Evolutionary conservation across 345 rosid species (phyloP), one percentile per base, ranked within the genome.

Genomic region (Gossypium raimondii): DNA sequence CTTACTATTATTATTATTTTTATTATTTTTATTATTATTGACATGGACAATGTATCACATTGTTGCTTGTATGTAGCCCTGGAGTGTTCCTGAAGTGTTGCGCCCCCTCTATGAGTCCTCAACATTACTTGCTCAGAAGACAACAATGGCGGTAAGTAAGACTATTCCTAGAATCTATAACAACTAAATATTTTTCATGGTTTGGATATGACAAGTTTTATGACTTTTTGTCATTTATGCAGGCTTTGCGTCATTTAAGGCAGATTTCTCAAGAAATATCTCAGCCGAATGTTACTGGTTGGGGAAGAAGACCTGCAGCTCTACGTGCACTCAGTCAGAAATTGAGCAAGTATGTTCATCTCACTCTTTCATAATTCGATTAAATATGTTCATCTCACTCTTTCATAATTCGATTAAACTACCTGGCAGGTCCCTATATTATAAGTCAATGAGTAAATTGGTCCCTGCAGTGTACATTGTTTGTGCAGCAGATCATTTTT

Each of bases 261-360:
- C 97, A 95, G 81, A 89, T 95, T 59, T 90, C 98, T 76, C 98
- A 89, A 81, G 99, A 95, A 84, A 87, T 90, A 79, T 89, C 99
- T 56, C 99, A 91, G 80, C 89, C 98, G 57, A 91, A 82, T 73
- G 98, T 87, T 72, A 76, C 86, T 1, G 93, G 96, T 63, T 93
- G 97, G 91, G 98, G 96, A 56, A 89, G 98, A 82, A 85, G 98
- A 77, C 99, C 99, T 47, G 99, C 98, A 12, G 97, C 96, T 55
- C 84, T 95, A 72, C 88, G 97, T 67, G 93, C 94, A 66, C 84
- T 92, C 65, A 86, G 97, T 77, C 98, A 94, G 86, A 88, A 94
- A 83, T 82, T 94, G 75, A 92, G 93, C 95, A 94, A 83, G 98
- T 92, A 81, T n/a, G 81, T 68, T 20, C 24, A 53, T 50, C 50